Conservation (phyloP, 73 alveolate genomes). For the Durusdinium trenchii region DNA sequence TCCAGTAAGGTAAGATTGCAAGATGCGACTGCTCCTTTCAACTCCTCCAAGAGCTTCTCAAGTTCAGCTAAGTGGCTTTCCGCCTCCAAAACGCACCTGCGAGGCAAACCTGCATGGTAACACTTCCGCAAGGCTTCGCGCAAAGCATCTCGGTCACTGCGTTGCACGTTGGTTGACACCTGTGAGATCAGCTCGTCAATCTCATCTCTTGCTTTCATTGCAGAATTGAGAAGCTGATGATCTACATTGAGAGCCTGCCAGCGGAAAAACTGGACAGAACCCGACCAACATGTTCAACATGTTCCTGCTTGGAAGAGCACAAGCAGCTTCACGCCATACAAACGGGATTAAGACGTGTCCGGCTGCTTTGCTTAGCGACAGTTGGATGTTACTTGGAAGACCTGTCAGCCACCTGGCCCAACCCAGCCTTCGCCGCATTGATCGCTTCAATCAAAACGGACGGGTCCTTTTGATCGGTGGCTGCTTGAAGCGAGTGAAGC, state of each 20-base stretch:
- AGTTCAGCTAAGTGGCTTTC: not conserved
- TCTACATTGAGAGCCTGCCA: conserved; percentile 35
- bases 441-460: conserved; percentile 8
- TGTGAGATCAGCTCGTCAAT: not conserved
- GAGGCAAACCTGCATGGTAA: not conserved
- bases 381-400: too few relatives aligned
- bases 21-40: conserved; percentile 3
- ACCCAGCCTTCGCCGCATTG: conserved; percentile 9
- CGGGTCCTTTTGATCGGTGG: not conserved
- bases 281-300: not conserved
- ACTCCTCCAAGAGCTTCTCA: not conserved
- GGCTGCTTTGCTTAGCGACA: too few relatives aligned
- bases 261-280: not conserved
- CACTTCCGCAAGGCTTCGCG: conserved; percentile 18
- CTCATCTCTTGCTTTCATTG: not conserved
- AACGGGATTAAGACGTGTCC: too few relatives aligned
- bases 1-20: not conserved
- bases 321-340: not conserved
- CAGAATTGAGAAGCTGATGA: not conserved
- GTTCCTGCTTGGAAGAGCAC: not conserved
- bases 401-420: too few relatives aligned
- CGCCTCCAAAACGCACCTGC: not conserved
- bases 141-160: conserved; percentile 8
- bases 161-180: not conserved
- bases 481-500: conserved; percentile 11